Conservation (phyloP, 2,329 filamentous ascomycete species). For the Xylaria polymorpha region DNA sequence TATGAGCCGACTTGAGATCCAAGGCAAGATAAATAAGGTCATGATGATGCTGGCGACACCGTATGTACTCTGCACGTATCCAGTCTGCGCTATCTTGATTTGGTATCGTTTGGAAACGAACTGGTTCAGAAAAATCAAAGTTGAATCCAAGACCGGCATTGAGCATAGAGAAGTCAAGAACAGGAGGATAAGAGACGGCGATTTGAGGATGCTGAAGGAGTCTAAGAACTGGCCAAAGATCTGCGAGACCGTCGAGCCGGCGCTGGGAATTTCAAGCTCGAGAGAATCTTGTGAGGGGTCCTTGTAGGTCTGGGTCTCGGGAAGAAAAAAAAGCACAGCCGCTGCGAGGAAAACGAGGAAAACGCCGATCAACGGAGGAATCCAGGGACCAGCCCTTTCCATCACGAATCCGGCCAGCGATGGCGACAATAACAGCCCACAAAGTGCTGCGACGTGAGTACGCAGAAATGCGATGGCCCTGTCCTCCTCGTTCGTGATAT, state of each 20-base stretch:
- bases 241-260: conserved; percentile 33
- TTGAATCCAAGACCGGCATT: conserved; percentile 38
- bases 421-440: conserved; percentile 52
- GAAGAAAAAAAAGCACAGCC: conserved; percentile 44
- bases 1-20: conserved; percentile 42
- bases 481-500: conserved; percentile 46
- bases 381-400: conserved; percentile 47
- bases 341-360: conserved; percentile 33
- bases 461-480: conserved; percentile 58
- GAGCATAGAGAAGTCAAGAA: conserved; percentile 38
- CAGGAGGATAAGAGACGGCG: conserved; percentile 45
- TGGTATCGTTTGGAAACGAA: conserved; percentile 50
- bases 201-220: conserved; percentile 46
- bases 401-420: conserved; percentile 47
- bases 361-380: conserved; percentile 41
- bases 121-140: conserved; percentile 46
- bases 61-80: conserved; percentile 50
- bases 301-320: conserved; percentile 43
- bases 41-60: conserved; percentile 46
- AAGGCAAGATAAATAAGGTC: conserved; percentile 47
- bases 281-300: background rate
- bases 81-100: conserved; percentile 47
- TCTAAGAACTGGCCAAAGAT: conserved; percentile 40
- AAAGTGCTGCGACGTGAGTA: conserved; percentile 64
- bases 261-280: conserved; percentile 9